Base-by-base conservation (phyloP, 257 asterid genomes). In the Jasminum sambac region DNA sequence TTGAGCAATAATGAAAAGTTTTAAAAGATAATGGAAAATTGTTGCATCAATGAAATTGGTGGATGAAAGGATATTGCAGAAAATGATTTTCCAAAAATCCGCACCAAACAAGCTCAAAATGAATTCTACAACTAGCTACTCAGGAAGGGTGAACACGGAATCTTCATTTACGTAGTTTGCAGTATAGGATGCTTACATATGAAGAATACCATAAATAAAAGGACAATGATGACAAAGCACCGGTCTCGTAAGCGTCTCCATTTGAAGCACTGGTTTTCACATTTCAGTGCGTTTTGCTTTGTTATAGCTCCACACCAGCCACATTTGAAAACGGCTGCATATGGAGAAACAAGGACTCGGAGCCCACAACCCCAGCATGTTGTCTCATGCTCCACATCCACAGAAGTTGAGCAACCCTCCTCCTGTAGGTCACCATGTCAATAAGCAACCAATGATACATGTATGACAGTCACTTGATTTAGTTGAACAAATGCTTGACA, bases 251-350 rank as follows among this genome's bases (percentile, higher is more conserved):
- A 84, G 57, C 87, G 90, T 70, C 92, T 94, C 82, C 89, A 83
- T 72, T 76, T 66, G 19, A 84, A 72, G 81, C 74, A 72, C 66
- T 70, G 77, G 71, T 78, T 76, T 64, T 86, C 95, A 63, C 25
- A 65, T 73, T 84, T 88, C 70, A 67, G 69, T 21, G 78, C 73
- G 58, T 80, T 80, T 68, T 75, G 90, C 77, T 86, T 81, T 43
- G 96, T 89, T 76, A 94, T 88, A 62, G 98, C 96, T 79, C 96
- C 99, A 75, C 98, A 94, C 99, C 96, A 94, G 65, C 95, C 95
- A 38, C 98, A 94, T 79, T 86, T 89, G 77, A 94, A 91, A 75
- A 85, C 78, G 23, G 91, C 73, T 34, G 92, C 95, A 71, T 65
- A 40, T 12, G 90, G 89, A 70, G 96, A 84, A 82, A 94, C 91